Base-by-base conservation (phyloP, 495 filamentous ascomycete genomes). In the Neurospora sp. region DNA sequence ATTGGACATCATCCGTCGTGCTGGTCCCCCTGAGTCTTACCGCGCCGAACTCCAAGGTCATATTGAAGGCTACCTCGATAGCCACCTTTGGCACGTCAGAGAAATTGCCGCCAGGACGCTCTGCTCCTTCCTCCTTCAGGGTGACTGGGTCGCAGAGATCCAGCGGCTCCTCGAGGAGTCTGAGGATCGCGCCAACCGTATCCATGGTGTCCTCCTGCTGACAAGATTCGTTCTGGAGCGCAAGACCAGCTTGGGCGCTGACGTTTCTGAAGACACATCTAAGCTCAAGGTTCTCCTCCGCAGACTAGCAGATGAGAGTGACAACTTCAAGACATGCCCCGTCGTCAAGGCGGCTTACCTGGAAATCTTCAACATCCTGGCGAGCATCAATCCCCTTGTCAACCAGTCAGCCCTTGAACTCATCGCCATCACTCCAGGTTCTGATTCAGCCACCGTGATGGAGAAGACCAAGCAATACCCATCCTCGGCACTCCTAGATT, bases 21-120 rank as follows among this genome's bases (percentile, higher is more conserved):
- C 88, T 31, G 84, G 85, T 0, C 86, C 89, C 1, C 88, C 89
- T 0, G 82, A 85, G 22, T 80, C 84, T 9, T 76, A 78, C 39
- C 77, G 79, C 16, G 78, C 80, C 2, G 81, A 82, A 71, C 83
- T 93, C 14, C 78, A 82, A 69, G 75, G 75, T 44, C 80, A 83
- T 27, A 85, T 94, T 39, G 75, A 81, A 10, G 76, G 78, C 44
- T 88, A 93, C 44, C 83, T 94, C 39, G 87, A 86, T n/a, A 94
- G 91, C 74, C 85, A 86, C 3, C 86, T 94, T 18, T 98, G 94
- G 96, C 90, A 93, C 75, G 90, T 98, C 27, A 87, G 96, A 71
- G 94, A 97, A 77, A 94, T 97, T 74, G 93, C 95, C 16, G 94
- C 95, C 6, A 88, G 92, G 47, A 92, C 94, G 9, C 86, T 93